Evolutionary conservation across 2,329 filamentous ascomycete species (phyloP), one percentile per base, ranked within the genome.

Genomic region (Dothideomycetidae sp.): DNA sequence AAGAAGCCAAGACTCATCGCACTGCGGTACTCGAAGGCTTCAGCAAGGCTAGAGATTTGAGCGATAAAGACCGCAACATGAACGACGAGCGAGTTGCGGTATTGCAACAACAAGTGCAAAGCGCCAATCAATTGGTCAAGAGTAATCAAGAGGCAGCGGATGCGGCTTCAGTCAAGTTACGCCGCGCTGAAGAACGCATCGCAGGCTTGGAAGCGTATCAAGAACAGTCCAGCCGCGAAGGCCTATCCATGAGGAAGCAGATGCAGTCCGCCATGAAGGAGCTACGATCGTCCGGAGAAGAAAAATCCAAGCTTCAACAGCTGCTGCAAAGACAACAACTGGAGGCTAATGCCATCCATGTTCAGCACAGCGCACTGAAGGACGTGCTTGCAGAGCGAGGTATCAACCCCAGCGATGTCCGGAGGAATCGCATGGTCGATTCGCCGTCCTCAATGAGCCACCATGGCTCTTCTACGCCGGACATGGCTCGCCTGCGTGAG

Each of bases 131-230:
- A 2, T 63, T 96, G 54, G 84, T 86, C 17, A 81, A 80, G 56
- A 84, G 84, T 52, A 93, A 93, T 49, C 85, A 94, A 56, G 70
- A 78, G 43, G 86, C 92, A 42, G 88, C 86, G 1, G 84, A 98
- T 55, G 63, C 69, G 16, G 85, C 86, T 3, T 80, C 84, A 0
- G 85, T 94, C 53, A 92, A 86, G 55, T 68, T 98, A 37, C 80
- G 90, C 37, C 80, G 80, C 41, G 90, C 90, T 3, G 92, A 98
- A 60, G 92, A 96, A 62, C 78, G 90, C 29, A 96, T 98, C 55
- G 92, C 90, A 4, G 90, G 90, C 5, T 70, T 98, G 3, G 90
- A 98, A 57, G 83, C 85, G 17, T 96, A 96, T 56, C 90, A 98
- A 60, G 90, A 98, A 54, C 90, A 98, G 59, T 81, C 86, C 3